Conservation (phyloP, 1,139 yeast species). For the Geotrichum europaeum region DNA sequence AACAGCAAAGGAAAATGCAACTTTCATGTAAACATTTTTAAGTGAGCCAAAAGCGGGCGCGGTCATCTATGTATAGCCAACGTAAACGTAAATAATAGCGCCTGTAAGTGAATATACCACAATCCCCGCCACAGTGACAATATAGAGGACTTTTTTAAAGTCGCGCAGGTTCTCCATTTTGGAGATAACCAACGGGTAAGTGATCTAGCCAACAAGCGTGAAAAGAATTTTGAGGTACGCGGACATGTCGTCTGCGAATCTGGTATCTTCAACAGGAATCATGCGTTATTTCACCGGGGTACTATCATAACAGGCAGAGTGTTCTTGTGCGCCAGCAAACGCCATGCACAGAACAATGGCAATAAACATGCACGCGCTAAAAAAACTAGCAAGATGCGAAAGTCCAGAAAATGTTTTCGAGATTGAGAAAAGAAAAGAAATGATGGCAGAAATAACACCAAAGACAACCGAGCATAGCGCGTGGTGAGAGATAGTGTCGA, state of each 20-base stretch:
- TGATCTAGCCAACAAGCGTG: constrained; percentile 59
- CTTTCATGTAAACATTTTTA: constrained; percentile 42
- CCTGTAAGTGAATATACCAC: constrained; percentile 50
- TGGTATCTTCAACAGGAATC: constrained; percentile 48
- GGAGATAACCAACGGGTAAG: constrained; percentile 55
- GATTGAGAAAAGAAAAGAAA: constrained; percentile 46
- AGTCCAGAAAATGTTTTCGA: constrained; percentile 53
- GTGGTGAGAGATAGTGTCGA: constrained; percentile 49
- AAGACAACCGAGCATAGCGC: constrained; percentile 50
- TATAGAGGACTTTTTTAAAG: constrained; percentile 50
- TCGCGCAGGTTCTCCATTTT: constrained; percentile 56
- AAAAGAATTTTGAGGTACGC: constrained; percentile 56
- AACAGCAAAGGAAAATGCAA: constrained; percentile 55
- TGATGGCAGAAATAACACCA: constrained; percentile 43
- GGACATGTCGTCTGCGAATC: constrained; percentile 50
- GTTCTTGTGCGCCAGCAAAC: constrained; percentile 49
- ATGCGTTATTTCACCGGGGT: constrained; percentile 42
- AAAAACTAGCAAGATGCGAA: constrained; percentile 46
- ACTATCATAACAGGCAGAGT: constrained; percentile 41
- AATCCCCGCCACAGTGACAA: constrained; percentile 48
- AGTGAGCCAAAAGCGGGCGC: constrained; percentile 59
- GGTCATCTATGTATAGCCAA: constrained; percentile 49
- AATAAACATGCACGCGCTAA: constrained; percentile 52
- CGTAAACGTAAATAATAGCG: constrained; percentile 51
- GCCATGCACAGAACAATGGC: constrained; percentile 49